A percentile compares a stretch with the other conserved stretches of the same genome.
These are phyloP conservation scores for Leucosporidium creatinivorum DNA, from an alignment of 768 basidiomycete species.

Conservation along the genomic window DNA sequence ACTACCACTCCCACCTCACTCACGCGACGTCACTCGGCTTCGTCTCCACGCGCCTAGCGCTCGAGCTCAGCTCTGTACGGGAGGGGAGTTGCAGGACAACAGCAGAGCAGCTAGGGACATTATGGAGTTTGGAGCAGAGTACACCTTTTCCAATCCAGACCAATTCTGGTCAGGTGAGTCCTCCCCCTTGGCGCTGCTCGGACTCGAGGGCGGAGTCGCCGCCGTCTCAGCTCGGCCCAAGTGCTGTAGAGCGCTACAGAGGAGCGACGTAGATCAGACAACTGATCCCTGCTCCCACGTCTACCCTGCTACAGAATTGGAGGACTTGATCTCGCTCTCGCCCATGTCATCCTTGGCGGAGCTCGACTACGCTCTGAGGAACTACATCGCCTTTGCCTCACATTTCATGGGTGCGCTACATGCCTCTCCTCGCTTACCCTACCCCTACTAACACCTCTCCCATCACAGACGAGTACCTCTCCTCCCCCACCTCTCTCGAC, in stretches of 20 bases:
- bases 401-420: slow-evolving; percentile 20
- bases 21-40: background rate
- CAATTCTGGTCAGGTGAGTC: slow-evolving; percentile 3
- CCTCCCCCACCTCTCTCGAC: slow-evolving; percentile 71
- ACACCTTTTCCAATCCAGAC: background rate
- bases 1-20: background rate
- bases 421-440: background rate
- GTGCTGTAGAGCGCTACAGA: too few species aligned
- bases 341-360: slow-evolving; percentile 58
- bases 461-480: slow-evolving; percentile 70
- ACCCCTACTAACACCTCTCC: background rate
- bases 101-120: background rate
- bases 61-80: background rate
- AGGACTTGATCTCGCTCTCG: slow-evolving; percentile 67
- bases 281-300: background rate
- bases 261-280: too few species aligned
- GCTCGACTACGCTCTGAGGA: slow-evolving; percentile 58
- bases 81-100: background rate
- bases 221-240: too few species aligned
- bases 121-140: background rate
- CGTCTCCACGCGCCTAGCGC: background rate
- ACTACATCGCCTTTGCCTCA: slow-evolving; percentile 28
- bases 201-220: background rate
- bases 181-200: background rate
- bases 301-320: slow-evolving; percentile 57